Percentiles rank a stretch among this genome's conserved stretches.
phyloP scores from a whole-genome alignment of 2,329 filamentous ascomycete genomes.

The Anthostomella pinea region DNA sequence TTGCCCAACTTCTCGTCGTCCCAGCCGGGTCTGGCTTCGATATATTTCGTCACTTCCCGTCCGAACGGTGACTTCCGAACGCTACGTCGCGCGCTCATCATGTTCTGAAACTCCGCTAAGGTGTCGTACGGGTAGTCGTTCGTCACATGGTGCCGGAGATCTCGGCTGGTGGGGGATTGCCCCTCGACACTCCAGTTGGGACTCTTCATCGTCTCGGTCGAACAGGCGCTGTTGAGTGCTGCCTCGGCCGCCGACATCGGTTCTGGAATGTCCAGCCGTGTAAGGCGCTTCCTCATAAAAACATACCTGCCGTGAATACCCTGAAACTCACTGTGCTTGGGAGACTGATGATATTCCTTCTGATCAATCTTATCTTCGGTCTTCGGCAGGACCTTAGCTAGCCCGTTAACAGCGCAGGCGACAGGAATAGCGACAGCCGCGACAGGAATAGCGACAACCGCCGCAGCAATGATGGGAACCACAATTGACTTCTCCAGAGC shows the following conservation, averaged over 20 bases:
- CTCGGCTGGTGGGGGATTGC: conserved; percentile 10
- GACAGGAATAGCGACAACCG: too few species aligned
- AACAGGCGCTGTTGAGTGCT: conserved; percentile 10
- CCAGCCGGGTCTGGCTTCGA: conserved; percentile 6
- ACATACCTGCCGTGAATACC: too few species aligned
- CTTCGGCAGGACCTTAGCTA: too few species aligned
- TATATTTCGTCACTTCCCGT: conserved; percentile 2
- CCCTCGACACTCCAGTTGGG: conserved; percentile 4
- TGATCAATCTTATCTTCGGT: too few species aligned
- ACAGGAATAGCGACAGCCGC: too few species aligned
- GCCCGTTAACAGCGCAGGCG: too few species aligned
- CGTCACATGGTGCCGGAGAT: conserved; percentile 4
- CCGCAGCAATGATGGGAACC: too few species aligned
- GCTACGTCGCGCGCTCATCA: conserved; percentile 15
- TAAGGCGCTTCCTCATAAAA: background rate
- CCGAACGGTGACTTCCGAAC: conserved; percentile 17
- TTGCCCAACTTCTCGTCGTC: too few species aligned
- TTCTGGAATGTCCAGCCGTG: conserved; percentile 14
- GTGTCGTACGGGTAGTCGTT: conserved; percentile 3
- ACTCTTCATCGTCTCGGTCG: conserved; percentile 11
- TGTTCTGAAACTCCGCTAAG: conserved; percentile 13
- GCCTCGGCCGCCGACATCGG: conserved; percentile 1
- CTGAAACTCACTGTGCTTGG: too few species aligned
- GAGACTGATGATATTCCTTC: too few species aligned
- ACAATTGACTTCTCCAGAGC: conserved; percentile 3